These are phyloP conservation scores for Fusarium anguioides DNA, from an alignment of 2,329 filamentous ascomycete genomes.

Conservation along the genomic window DNA sequence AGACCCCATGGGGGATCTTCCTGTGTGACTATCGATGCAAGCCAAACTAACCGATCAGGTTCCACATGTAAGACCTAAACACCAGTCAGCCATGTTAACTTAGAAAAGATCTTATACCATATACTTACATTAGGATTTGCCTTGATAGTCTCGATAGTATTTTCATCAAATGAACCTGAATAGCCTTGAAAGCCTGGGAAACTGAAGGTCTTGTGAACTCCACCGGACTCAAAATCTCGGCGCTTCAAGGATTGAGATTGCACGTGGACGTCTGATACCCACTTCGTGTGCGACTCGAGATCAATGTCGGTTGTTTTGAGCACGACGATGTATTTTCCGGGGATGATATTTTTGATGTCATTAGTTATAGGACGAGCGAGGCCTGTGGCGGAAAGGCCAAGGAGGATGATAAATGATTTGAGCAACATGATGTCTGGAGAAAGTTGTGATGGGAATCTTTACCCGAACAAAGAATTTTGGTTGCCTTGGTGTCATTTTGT, in stretches of 20 bases:
- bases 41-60: background rate
- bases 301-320: background rate
- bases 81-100: fast-evolving
- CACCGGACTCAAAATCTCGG: background rate
- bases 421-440: no score
- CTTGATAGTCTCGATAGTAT: slow-evolving; percentile 5
- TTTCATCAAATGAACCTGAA: background rate
- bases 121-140: background rate
- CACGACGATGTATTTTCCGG: background rate
- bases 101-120: fast-evolving
- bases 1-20: slow-evolving; percentile 9
- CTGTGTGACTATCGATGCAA: background rate
- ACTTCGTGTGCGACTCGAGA: background rate
- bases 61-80: background rate
- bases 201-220: background rate
- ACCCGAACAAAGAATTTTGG: no score
- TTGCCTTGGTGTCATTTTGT: no score
- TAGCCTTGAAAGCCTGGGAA: slow-evolving; percentile 14
- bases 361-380: background rate
- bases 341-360: background rate
- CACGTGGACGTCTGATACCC: background rate
- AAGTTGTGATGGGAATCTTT: no score
- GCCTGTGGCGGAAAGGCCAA: background rate
- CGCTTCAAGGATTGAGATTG: background rate
- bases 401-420: no score